Percentiles rank a stretch among this genome's conserved stretches.
phyloP scores from a whole-genome alignment of 352 stramenopile species.

The Thraustochytrium sp. region DNA sequence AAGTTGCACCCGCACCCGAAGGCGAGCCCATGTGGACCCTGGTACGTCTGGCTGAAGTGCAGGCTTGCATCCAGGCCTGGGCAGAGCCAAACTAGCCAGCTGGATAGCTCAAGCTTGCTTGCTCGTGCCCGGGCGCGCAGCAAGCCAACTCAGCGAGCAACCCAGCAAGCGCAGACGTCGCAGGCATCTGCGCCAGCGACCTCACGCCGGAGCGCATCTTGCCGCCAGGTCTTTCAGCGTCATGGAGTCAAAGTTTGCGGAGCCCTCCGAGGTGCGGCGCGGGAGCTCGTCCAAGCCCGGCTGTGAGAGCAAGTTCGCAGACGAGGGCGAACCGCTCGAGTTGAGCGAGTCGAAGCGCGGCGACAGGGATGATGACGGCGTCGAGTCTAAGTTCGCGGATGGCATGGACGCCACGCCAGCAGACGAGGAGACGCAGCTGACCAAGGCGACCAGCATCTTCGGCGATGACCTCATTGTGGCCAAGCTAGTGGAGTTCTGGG shows the following conservation, averaged over 20 bases:
- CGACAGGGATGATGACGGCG: background rate
- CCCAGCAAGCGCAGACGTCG: too few relatives aligned
- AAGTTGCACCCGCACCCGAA: too few relatives aligned
- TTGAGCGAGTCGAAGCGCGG: background rate
- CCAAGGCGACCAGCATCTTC: background rate
- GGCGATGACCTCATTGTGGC: constrained; percentile 9
- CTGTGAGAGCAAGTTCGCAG: constrained; percentile 35
- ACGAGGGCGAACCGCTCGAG: background rate
- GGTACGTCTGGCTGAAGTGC: too few relatives aligned
- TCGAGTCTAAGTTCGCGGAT: constrained; percentile 24
- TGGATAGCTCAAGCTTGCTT: too few relatives aligned
- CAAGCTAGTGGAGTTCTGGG: constrained; percentile 25
- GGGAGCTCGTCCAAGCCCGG: background rate
- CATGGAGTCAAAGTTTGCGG: constrained; percentile 19
- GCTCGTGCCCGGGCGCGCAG: too few relatives aligned
- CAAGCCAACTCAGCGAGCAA: too few relatives aligned
- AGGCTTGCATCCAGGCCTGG: too few relatives aligned
- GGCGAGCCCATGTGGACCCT: too few relatives aligned
- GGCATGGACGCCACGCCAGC: background rate
- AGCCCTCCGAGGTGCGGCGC: background rate
- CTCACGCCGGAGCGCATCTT: too few relatives aligned
- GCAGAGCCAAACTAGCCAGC: too few relatives aligned
- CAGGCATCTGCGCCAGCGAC: too few relatives aligned
- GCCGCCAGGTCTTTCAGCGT: too few relatives aligned
- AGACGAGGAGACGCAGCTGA: background rate